A percentile compares a stretch with the other conserved stretches of the same genome.
These are phyloP conservation scores for Erigeron canadensis DNA, from an alignment of 129 eudicot species.

Conservation along the genomic window DNA sequence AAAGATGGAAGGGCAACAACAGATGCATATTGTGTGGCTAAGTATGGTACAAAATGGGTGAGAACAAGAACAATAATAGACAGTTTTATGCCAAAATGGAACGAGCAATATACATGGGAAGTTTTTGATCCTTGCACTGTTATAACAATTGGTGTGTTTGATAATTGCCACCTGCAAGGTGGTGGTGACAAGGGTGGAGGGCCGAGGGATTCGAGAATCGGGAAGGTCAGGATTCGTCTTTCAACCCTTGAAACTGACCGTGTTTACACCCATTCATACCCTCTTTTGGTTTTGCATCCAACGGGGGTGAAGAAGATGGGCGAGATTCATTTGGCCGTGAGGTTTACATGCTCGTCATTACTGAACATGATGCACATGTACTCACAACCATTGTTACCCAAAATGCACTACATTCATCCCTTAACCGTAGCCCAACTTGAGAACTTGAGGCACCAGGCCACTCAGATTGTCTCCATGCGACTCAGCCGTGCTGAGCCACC, in stretches of 20 bases:
- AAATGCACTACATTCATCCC: conserved; percentile 63
- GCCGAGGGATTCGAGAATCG: conserved; percentile 51
- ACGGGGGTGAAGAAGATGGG: conserved; percentile 72
- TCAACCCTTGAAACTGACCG: conserved; percentile 67
- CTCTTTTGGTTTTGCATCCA: conserved; percentile 60
- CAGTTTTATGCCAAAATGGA: conserved; percentile 62
- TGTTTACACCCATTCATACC: conserved; percentile 67
- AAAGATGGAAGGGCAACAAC: conserved; percentile 66
- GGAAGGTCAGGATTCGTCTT: conserved; percentile 60
- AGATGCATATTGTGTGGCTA: conserved; percentile 69
- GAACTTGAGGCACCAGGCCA: conserved; percentile 57
- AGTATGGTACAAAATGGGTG: conserved; percentile 67
- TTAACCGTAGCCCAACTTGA: conserved; percentile 59
- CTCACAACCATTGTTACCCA: conserved; percentile 56
- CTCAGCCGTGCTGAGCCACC: conserved; percentile 63
- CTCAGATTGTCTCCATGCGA: conserved; percentile 53
- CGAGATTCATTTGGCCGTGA: conserved; percentile 64
- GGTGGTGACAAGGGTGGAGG: conserved; percentile 58
- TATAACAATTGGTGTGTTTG: conserved; percentile 61
- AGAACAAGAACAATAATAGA: conserved; percentile 61
- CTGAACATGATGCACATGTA: conserved; percentile 71
- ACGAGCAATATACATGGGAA: conserved; percentile 72
- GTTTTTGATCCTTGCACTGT: conserved; percentile 71
- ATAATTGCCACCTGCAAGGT: conserved; percentile 61
- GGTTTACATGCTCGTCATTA: conserved; percentile 59